These are phyloP conservation scores for Chaetomium tenue DNA, from an alignment of 495 filamentous ascomycete species.

Conservation along the genomic window DNA sequence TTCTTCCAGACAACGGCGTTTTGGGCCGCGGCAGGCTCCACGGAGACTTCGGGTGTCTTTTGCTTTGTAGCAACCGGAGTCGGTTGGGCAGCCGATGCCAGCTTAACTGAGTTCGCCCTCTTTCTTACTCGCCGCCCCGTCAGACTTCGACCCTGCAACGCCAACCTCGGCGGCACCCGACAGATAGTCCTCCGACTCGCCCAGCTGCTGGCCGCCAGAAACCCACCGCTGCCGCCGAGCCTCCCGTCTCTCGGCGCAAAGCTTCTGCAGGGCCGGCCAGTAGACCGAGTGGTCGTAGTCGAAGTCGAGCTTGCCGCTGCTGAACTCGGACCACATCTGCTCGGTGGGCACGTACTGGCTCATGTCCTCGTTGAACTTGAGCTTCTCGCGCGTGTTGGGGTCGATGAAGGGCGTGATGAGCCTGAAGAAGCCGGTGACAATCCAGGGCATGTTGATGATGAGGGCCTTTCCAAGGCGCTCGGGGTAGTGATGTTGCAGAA, in stretches of 20 bases:
- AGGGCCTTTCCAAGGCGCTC: constrained; percentile 87
- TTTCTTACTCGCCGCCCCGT: neutral
- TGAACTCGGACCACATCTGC: constrained; percentile 72
- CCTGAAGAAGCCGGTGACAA: constrained; percentile 89
- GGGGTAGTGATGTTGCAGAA: constrained; percentile 92
- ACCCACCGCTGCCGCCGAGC: constrained; percentile 69
- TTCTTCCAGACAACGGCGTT: constrained; percentile 10
- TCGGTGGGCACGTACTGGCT: constrained; percentile 68
- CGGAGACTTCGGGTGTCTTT: constrained; percentile 19
- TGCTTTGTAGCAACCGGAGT: neutral
- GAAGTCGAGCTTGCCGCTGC: constrained; percentile 67
- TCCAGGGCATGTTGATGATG: constrained; percentile 85
- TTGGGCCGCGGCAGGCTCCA: constrained; percentile 2
- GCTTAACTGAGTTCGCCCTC: neutral
- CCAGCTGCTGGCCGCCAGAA: constrained; percentile 71
- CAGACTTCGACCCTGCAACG: constrained; percentile 21
- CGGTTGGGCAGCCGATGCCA: neutral
- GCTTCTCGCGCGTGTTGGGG: constrained; percentile 82
- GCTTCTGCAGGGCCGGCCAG: constrained; percentile 77
- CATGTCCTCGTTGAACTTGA: constrained; percentile 92
- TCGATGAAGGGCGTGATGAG: constrained; percentile 95
- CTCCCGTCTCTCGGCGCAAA: constrained; percentile 60
- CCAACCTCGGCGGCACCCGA: constrained; percentile 27
- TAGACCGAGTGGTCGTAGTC: constrained; percentile 83
- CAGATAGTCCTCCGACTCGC: constrained; percentile 80